phyloP scores from a whole-genome alignment of 192 early-diverging fungal species.

The Irineochytrium annulatum region DNA sequence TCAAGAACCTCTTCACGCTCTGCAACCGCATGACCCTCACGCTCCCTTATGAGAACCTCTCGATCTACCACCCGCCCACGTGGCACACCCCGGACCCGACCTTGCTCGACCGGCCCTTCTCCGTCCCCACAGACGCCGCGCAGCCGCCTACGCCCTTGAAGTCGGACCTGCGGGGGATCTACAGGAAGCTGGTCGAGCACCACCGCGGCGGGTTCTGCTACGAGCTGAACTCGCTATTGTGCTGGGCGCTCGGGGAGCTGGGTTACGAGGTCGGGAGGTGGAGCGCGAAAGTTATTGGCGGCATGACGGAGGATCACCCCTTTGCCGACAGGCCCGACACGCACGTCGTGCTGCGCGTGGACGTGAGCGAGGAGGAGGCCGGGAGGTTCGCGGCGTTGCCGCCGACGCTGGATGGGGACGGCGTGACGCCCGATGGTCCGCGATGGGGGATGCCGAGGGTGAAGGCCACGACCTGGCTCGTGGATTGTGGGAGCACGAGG shows the following conservation, averaged over 20 bases:
- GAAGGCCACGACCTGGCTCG: not conserved
- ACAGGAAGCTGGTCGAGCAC: not conserved
- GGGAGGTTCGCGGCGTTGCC: too few relatives aligned
- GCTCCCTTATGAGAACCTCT: slow-evolving; percentile 1
- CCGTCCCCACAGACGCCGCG: not conserved
- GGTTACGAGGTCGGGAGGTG: not conserved
- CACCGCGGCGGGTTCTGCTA: not conserved
- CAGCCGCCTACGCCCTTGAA: not conserved
- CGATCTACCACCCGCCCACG: not conserved
- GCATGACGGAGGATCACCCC: not conserved
- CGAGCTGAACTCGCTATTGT: not conserved
- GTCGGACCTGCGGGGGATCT: not conserved
- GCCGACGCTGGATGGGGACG: too few relatives aligned
- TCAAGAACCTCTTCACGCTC: not conserved
- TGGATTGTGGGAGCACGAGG: not conserved
- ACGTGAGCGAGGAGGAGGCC: not conserved
- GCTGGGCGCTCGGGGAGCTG: not conserved
- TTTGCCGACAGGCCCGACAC: not conserved
- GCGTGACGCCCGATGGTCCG: not conserved
- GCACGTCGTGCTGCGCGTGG: not conserved
- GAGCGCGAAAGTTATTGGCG: not conserved
- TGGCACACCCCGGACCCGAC: too few relatives aligned
- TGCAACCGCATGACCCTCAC: not conserved
- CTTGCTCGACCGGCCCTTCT: too few relatives aligned
- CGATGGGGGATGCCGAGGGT: too few relatives aligned